phyloP scores from a whole-genome alignment of 768 basidiomycete species.

The Lactifluus hygrophoroides region DNA sequence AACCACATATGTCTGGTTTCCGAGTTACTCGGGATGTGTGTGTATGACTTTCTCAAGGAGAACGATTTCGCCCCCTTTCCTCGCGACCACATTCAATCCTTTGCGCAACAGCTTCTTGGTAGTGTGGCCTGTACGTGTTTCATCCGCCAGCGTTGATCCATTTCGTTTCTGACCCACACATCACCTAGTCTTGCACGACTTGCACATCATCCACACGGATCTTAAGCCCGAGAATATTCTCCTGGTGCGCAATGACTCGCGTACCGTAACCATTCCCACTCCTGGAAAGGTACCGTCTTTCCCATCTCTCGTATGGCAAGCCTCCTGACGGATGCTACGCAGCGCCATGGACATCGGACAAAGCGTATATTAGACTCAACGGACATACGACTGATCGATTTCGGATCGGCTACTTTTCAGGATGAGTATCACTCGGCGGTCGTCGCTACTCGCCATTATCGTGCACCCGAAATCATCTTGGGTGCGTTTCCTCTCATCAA shows the following conservation, averaged over 20 bases:
- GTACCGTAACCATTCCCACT: constrained; percentile 47
- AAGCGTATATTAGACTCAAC: constrained; percentile 80
- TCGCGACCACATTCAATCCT: constrained; percentile 91
- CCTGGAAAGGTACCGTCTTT: constrained; percentile 50
- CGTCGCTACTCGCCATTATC: constrained; percentile 95
- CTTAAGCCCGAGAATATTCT: constrained; percentile 99
- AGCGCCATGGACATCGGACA: constrained; percentile 44
- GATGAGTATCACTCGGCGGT: constrained; percentile 98
- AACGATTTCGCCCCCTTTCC: constrained; percentile 97
- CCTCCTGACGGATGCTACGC: not conserved
- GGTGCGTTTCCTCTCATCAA: constrained; percentile 40
- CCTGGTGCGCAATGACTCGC: constrained; percentile 78
- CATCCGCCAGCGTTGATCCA: not conserved
- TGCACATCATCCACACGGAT: constrained; percentile 93
- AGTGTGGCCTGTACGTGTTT: constrained; percentile 83
- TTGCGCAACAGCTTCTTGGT: constrained; percentile 83
- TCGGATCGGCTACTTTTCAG: constrained; percentile 97
- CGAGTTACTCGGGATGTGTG: constrained; percentile 91
- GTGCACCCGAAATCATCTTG: constrained; percentile 97
- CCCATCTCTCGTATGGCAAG: not conserved
- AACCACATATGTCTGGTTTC: constrained; percentile 98
- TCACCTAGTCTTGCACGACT: constrained; percentile 73
- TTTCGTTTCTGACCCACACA: constrained; percentile 19
- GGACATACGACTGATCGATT: constrained; percentile 94
- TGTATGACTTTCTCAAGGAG: constrained; percentile 98